Evolutionary conservation across 2,329 filamentous ascomycete genomes (phyloP), one percentile per base, ranked within the genome.

Genomic region (Colletotrichum trifolii): DNA sequence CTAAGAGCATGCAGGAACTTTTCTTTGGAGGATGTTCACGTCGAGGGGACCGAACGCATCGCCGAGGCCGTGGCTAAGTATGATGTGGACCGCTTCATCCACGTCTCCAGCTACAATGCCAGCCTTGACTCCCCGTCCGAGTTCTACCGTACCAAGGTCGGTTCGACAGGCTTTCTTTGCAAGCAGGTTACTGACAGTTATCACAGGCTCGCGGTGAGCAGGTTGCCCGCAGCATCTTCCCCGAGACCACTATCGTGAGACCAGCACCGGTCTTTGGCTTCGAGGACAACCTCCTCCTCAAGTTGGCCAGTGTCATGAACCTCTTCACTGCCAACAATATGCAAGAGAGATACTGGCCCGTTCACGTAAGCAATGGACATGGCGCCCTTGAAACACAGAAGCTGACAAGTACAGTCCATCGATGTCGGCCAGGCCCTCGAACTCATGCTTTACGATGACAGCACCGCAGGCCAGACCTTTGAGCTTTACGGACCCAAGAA

Each of bases 31-130:
- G 95, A 98, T 76, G 94, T 98, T 46, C 94, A 99, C 74, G 88
- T 98, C 43, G 94, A 97, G 77, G 94, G 95, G 68, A 91, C 92
- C 15, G 91, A 96, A 82, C 91, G 96, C 71, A 99, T 99, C 73
- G 93, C 88, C 54, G 93, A 97, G 76, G 94, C 96, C 57, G 93
- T 94, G 57, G 96, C 95, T 73, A 99, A 99, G 81, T 99, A 99
- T 81, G 95, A 99, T 74, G 89, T 97, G 71, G 96, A 99, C 81
- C 90, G 96, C 69, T 99, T 93, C 79, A 94, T 99, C 69, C 96
- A 99, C 73, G 90, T 99, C 72, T 99, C 96, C 9, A 97, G 94
- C 38, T 94, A 96, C 85, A 98, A 95, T 75, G 95, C 93, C 63
- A 84, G 91, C 77, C 85, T 88, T 47, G 85, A 92, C 71, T 98